These are phyloP conservation scores for Papiliotrema flavescens DNA, from an alignment of 1,284 basidiomycete genomes.

Conservation along the genomic window DNA sequence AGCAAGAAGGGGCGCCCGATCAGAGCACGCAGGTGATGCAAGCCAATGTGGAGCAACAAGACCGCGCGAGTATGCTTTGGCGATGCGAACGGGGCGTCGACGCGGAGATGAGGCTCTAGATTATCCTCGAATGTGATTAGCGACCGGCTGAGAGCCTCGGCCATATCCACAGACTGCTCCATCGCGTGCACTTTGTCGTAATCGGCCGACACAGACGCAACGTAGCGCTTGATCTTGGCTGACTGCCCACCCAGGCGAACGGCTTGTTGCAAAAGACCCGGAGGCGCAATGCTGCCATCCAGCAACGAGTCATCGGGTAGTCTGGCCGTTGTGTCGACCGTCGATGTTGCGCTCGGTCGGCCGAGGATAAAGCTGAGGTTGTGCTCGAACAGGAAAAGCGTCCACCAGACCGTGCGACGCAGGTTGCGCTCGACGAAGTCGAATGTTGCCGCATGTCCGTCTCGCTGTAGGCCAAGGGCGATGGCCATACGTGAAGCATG, in stretches of 20 bases:
- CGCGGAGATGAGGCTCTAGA: constrained; percentile 5
- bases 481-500: constrained; percentile 15
- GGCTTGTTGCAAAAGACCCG: background rate
- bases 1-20: constrained; percentile 18
- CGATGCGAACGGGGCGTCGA: background rate
- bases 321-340: constrained; percentile 6
- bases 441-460: constrained; percentile 13
- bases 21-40: constrained; percentile 12
- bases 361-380: constrained; percentile 17
- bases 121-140: constrained; percentile 8
- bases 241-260: background rate
- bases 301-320: constrained; percentile 15
- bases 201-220: constrained; percentile 10
- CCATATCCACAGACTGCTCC: constrained; percentile 8
- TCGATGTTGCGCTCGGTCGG: constrained; percentile 16
- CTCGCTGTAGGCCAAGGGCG: constrained; percentile 15
- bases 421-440: constrained; percentile 17
- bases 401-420: constrained; percentile 22
- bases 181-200: constrained; percentile 6
- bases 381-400: constrained; percentile 18
- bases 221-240: background rate
- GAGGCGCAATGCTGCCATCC: constrained; percentile 8
- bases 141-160: constrained; percentile 1
- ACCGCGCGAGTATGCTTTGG: constrained; percentile 9
- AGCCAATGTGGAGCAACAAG: constrained; percentile 8